Base-by-base conservation (phyloP, 169 alveolate genomes). In the Blepharisma undulans region DNA sequence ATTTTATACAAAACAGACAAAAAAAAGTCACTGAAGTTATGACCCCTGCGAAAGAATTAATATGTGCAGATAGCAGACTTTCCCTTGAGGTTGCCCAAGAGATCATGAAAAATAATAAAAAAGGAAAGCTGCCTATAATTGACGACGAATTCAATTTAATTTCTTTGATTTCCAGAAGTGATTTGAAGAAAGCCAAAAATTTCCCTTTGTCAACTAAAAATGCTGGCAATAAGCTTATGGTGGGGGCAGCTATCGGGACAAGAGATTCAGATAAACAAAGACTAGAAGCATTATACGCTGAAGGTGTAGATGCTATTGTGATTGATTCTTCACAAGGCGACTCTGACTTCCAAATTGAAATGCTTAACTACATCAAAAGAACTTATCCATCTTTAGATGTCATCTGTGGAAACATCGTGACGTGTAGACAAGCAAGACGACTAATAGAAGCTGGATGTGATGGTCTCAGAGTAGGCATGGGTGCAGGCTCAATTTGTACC, bases 401-500 rank as follows among this genome's bases (percentile, higher is more conserved):
- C 61, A 95, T 98, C 12, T 99, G 97, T 1, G 99, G 99, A 30
- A 98, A 98, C 89, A 99, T 98, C 27, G 99, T 98, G 36, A 97
- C 99, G 6, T 97, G 94, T 61, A 94, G 96, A 48, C 98, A 98
- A 89, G 98, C 99, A 4, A 96, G 96, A 94, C 92, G 94, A 82
- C 93, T 97, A 60, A 85, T 96, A 18, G 96, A 95, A 30, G 98
- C 97, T 48, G 99, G 99, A 0, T 98, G 97, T n/a, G 99, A 97
- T 92, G 97, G 97, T 21, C 86, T 97, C 30, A 93, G 97, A 48
- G 97, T 97, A 18, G 99, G 99, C 14, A 98, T 98, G 98, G 99
- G 99, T 12, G 96, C 98, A 76, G 99, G 99, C 25, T 98, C 99
- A 89, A 98, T 98, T 66, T 98, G 99, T 94, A 98, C 99, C 59